These are phyloP conservation scores for Aegilops speltoides DNA, from an alignment of 176 grass and related monocot species.

Conservation along the genomic window DNA sequence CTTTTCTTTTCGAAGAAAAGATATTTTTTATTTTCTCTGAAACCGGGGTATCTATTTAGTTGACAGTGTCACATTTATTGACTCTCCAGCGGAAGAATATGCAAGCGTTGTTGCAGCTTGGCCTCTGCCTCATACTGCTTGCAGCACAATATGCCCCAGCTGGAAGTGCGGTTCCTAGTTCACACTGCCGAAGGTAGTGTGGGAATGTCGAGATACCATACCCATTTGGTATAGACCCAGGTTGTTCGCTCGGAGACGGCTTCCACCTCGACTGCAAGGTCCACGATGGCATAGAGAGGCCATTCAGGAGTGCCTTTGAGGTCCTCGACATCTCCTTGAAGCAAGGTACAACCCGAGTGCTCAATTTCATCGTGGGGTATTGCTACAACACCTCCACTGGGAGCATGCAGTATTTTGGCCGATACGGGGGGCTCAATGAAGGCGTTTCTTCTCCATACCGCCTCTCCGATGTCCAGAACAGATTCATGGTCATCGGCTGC, in stretches of 20 bases:
- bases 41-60: not conserved
- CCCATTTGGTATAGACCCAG: slow-evolving; percentile 43
- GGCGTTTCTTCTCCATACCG: not conserved
- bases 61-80: not conserved
- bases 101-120: not conserved
- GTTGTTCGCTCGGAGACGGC: not conserved
- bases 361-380: not conserved
- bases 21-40: not conserved
- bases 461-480: slow-evolving; percentile 40
- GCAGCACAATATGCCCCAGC: not conserved
- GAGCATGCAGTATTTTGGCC: not conserved
- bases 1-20: no score
- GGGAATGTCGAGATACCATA: slow-evolving; percentile 30
- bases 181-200: slow-evolving; percentile 30
- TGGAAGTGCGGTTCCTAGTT: not conserved
- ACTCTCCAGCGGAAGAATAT: not conserved
- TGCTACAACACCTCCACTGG: not conserved
- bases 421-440: accelerated
- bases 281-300: not conserved
- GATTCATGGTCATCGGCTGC: slow-evolving; percentile 45
- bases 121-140: not conserved
- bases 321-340: slow-evolving; percentile 5
- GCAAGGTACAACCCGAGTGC: not conserved
- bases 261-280: slow-evolving; percentile 5
- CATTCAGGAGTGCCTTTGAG: not conserved